Base-by-base conservation (phyloP, 495 filamentous ascomycete species). In the Polyplosphaeria fusca region DNA sequence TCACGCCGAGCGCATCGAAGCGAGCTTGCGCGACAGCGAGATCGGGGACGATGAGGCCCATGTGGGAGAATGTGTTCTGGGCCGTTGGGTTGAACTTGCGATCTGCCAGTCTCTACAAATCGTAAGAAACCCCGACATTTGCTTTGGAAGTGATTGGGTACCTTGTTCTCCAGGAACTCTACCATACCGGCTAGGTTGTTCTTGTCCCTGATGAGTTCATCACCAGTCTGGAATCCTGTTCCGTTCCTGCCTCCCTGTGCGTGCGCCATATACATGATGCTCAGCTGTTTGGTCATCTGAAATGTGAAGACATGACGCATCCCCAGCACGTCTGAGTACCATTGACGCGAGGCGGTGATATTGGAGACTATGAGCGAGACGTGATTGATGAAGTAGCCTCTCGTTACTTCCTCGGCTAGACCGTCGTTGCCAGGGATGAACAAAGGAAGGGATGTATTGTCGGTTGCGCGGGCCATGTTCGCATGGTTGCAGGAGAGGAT, bases 301-400 rank as follows among this genome's bases (percentile, higher is more conserved):
- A 63, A 57, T 13, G 71, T 74, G 64, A 75, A 79, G 38, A 78
- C 62, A 11, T 73, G 66, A 19, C 75, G 76, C 71, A 79, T 74
- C 47, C 77, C 77, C 42, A 79, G 68, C 12, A 76, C 68, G 40
- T 73, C 58, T 43, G 71, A 66, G 50, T 79, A 79, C 69, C 77
- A 79, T 56, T 72, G 60, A 0, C 75, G 64, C 5, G 71, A 74
- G 49, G 62, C 66, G 22, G 59, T 48, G 11, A 75, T 70, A 46
- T 78, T 67, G 44, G 58, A 60, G 42, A 76, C 72, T 47, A 70
- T 67, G 48, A 79, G 63, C 52, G 73, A 70, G 52, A 73, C 51
- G 59, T 79, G 77, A 64, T 77, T 78, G 16, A 77, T 63, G 48
- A 67, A 71, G 70, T 73, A 77, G 52, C 68, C 63, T 22, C 58